Conservation (phyloP, 768 basidiomycete genomes). For the Arthromyces matolae region DNA sequence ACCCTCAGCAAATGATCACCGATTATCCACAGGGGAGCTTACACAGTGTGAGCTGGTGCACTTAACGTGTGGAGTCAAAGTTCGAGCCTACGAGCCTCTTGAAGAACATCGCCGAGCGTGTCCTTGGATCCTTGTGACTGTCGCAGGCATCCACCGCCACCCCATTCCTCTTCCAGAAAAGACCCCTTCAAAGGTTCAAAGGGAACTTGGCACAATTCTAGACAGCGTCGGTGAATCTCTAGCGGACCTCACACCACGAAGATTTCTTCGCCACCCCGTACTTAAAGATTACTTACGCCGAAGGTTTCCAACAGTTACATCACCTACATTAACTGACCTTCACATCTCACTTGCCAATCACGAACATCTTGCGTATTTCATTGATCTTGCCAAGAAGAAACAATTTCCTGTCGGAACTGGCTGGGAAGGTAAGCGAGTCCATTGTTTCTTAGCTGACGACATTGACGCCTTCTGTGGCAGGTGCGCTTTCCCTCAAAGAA, state of each 20-base stretch:
- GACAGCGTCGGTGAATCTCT: no score
- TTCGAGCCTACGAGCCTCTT: slow-evolving; percentile 15
- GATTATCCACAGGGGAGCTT: background rate
- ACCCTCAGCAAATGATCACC: background rate
- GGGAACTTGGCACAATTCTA: slow-evolving; percentile 13
- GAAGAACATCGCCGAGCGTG: slow-evolving; percentile 10
- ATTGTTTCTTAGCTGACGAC: background rate
- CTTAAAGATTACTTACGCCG: slow-evolving; percentile 10
- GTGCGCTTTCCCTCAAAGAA: background rate
- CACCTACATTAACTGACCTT: slow-evolving; percentile 20
- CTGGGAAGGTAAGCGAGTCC: slow-evolving; percentile 4
- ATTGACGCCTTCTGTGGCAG: background rate
- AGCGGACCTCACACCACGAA: slow-evolving; percentile 21
- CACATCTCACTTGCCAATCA: slow-evolving; percentile 26
- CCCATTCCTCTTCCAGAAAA: slow-evolving; percentile 20
- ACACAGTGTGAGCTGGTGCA: slow-evolving; percentile 11
- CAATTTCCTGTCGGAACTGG: slow-evolving; percentile 19
- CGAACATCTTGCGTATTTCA: slow-evolving; percentile 18
- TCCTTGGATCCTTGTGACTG: slow-evolving; percentile 13
- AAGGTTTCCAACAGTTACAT: slow-evolving; percentile 7
- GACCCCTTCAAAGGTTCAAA: slow-evolving; percentile 15
- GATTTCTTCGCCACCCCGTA: slow-evolving; percentile 20
- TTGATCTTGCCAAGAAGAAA: slow-evolving; percentile 8
- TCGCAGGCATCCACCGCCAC: slow-evolving; percentile 15
- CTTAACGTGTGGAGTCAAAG: no score